phyloP scores from a whole-genome alignment of 2,329 filamentous ascomycete genomes.

The Paecilomyces fulvus region DNA sequence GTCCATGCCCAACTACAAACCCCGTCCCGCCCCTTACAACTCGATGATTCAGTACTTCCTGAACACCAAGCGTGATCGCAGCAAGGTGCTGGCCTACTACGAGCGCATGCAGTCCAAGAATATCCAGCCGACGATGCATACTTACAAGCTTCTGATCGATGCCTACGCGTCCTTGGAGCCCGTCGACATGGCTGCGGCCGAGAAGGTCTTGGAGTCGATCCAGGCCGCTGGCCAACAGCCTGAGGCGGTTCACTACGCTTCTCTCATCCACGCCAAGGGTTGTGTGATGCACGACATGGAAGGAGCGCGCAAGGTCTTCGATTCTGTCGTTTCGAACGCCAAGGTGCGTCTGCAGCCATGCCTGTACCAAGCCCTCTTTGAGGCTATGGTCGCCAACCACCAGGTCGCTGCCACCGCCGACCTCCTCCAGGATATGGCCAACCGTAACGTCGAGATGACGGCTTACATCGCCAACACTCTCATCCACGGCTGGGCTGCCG shows the following conservation, averaged over 20 bases:
- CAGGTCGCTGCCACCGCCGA: slow-evolving; percentile 66
- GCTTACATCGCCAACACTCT: slow-evolving; percentile 97
- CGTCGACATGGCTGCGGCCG: slow-evolving; percentile 77
- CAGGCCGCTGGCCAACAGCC: slow-evolving; percentile 63
- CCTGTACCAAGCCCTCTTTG: slow-evolving; percentile 93
- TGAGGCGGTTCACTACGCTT: slow-evolving; percentile 91
- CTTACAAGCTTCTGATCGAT: slow-evolving; percentile 94
- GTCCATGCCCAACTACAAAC: slow-evolving; percentile 97
- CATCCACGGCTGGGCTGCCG: slow-evolving; percentile 90
- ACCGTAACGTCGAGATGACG: slow-evolving; percentile 70
- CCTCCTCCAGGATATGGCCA: slow-evolving; percentile 67
- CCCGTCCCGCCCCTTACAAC: slow-evolving; percentile 93
- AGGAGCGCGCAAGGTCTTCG: slow-evolving; percentile 73
- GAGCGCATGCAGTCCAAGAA: slow-evolving; percentile 82
- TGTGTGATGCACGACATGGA: slow-evolving; percentile 89
- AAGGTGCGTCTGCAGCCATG: slow-evolving; percentile 68
- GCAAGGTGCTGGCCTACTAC: slow-evolving; percentile 90
- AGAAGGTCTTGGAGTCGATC: slow-evolving; percentile 73
- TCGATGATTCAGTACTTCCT: slow-evolving; percentile 99
- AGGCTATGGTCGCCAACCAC: slow-evolving; percentile 94
- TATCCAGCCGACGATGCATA: slow-evolving; percentile 89
- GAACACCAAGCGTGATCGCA: slow-evolving; percentile 90
- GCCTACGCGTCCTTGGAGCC: slow-evolving; percentile 91
- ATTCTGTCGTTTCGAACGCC: slow-evolving; percentile 62
- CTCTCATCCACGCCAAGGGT: slow-evolving; percentile 89